Evolutionary conservation across 108 stramenopile species (phyloP).

Genomic region (Nitzschia sp.): DNA sequence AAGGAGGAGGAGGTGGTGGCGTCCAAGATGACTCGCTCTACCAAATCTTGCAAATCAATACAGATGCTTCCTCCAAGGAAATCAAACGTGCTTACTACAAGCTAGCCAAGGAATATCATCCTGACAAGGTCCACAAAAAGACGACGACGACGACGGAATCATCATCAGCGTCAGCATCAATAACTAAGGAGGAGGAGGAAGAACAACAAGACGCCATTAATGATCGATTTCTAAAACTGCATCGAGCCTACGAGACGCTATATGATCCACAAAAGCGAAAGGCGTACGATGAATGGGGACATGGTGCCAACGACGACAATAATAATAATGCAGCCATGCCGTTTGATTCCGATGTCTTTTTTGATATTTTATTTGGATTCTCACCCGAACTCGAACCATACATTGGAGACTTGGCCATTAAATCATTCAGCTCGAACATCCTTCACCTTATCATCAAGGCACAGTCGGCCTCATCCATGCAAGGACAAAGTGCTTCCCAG

Average conservation of each 20-base stretch:
- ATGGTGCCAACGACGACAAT: neutral
- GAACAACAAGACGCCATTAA: neutral
- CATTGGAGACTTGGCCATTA: constrained; percentile 4
- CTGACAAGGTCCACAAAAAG: constrained; percentile 64
- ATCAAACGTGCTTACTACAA: constrained; percentile 68
- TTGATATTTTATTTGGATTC: constrained; percentile 8
- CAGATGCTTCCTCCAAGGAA: constrained; percentile 43
- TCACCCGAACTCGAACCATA: neutral
- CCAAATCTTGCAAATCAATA: constrained; percentile 44
- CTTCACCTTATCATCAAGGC: neutral
- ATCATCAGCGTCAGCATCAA: neutral
- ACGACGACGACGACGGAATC: neutral
- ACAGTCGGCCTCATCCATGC: neutral
- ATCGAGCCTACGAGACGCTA: constrained; percentile 1
- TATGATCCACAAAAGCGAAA: neutral
- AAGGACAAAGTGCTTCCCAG: neutral
- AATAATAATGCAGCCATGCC: neutral
- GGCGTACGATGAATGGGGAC: neutral
- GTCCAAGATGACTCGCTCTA: constrained; percentile 18
- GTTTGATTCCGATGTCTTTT: constrained; percentile 10
- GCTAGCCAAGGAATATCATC: constrained; percentile 83
- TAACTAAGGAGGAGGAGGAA: neutral
- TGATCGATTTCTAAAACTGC: neutral
- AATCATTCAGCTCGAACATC: neutral
- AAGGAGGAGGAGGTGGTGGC: neutral